Percentiles rank a stretch among this genome's conserved stretches.
Evolutionary conservation across 2,329 filamentous ascomycete genomes (phyloP).

Genomic region (Aspergillus flavus): DNA sequence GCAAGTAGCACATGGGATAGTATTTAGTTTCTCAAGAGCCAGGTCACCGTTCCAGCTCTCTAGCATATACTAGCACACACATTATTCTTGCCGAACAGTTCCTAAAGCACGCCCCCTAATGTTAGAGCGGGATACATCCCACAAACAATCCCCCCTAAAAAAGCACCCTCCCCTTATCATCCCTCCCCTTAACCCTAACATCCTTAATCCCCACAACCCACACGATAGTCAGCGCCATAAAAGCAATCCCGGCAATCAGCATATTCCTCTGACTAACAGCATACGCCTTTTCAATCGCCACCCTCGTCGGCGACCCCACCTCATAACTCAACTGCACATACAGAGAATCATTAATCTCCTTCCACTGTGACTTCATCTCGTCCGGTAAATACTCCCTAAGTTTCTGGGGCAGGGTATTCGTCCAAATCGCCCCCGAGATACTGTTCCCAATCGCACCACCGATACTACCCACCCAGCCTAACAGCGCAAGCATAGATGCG

Average conservation of each 20-base stretch:
- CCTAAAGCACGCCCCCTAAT: too few species aligned
- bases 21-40: too few species aligned
- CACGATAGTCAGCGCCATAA: slow-evolving; percentile 14
- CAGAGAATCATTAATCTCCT: slow-evolving; percentile 14
- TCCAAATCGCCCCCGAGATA: slow-evolving; percentile 37
- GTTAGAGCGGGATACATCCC: too few species aligned
- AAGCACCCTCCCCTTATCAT: slow-evolving; percentile 2
- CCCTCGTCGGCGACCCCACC: slow-evolving; percentile 39
- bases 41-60: too few species aligned
- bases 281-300: slow-evolving; percentile 48
- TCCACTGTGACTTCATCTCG: slow-evolving; percentile 10
- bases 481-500: slow-evolving; percentile 54
- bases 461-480: slow-evolving; percentile 32
- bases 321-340: slow-evolving; percentile 32
- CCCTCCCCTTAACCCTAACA: slow-evolving; percentile 1
- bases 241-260: slow-evolving; percentile 33
- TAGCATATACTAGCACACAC: too few species aligned
- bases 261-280: slow-evolving; percentile 46
- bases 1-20: too few species aligned
- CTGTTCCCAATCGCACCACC: slow-evolving; percentile 35
- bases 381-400: slow-evolving; percentile 42
- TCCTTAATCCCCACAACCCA: slow-evolving; percentile 12
- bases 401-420: slow-evolving; percentile 31
- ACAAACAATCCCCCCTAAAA: background rate
- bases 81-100: too few species aligned